Conservation (phyloP, 352 stramenopile genomes). For the Phytophthora vignae region DNA sequence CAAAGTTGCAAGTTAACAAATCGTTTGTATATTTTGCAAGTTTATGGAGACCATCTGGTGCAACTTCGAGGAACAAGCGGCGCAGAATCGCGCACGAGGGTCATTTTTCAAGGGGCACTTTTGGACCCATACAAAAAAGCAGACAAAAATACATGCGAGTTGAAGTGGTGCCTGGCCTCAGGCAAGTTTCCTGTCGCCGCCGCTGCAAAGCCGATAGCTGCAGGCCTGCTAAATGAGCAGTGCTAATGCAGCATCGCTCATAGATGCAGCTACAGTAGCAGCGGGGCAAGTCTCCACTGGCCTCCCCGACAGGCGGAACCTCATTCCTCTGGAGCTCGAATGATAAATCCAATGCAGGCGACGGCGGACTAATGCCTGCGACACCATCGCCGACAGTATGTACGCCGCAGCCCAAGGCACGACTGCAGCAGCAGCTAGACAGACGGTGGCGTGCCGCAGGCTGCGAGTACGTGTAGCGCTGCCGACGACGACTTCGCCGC, state of each 20-base stretch:
- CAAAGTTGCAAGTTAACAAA: no score
- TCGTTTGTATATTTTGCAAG: no score
- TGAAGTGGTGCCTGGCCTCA: neutral
- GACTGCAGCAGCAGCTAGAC: neutral
- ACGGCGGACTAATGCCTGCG: neutral
- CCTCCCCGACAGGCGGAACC: neutral
- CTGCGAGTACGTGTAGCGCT: neutral
- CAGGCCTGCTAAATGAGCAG: neutral
- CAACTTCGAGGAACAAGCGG: conserved; percentile 30
- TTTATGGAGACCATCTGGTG: no score
- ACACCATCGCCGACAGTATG: neutral
- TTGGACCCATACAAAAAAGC: neutral
- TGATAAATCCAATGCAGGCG: neutral
- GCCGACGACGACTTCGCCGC: neutral
- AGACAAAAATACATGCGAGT: neutral
- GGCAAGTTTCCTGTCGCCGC: neutral
- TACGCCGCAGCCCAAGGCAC: neutral
- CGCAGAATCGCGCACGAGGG: neutral
- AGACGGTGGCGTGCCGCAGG: neutral
- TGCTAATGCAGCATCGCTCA: no score
- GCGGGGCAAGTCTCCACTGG: neutral
- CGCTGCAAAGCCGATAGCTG: neutral
- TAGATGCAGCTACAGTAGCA: neutral
- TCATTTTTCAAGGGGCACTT: neutral
- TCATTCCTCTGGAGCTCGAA: conserved; percentile 3